These are phyloP conservation scores for Didymella pomorum DNA, from an alignment of 2,329 filamentous ascomycete species.

Conservation along the genomic window DNA sequence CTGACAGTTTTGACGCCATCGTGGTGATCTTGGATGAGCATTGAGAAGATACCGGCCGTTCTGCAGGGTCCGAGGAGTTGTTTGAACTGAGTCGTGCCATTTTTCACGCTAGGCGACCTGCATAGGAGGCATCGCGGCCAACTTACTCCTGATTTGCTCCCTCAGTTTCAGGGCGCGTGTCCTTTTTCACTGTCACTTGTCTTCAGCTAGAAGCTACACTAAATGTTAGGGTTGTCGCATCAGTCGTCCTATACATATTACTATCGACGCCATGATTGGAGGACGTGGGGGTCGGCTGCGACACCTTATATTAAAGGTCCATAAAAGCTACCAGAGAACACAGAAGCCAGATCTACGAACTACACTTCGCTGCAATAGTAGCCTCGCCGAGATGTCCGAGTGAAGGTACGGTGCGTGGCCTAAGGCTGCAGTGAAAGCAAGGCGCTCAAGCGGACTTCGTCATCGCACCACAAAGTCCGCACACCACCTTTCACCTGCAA, in stretches of 20 bases:
- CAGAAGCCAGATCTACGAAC: not conserved
- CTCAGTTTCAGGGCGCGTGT: not conserved
- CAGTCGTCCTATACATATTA: not conserved
- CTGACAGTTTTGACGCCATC: not conserved
- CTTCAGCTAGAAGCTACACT: not conserved
- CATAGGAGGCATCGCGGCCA: not conserved
- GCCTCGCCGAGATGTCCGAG: not conserved
- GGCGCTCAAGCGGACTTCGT: constrained; percentile 9
- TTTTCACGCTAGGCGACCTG: not conserved
- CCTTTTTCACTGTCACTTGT: not conserved
- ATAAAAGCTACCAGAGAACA: not conserved
- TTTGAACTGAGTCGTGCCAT: not conserved
- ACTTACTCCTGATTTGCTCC: not conserved
- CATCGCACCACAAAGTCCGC: not conserved
- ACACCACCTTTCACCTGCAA: constrained; percentile 1
- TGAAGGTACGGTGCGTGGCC: constrained; percentile 2
- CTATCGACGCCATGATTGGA: not conserved
- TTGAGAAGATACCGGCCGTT: not conserved
- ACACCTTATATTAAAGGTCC: not conserved
- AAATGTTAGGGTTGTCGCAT: not conserved
- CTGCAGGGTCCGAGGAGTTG: not conserved
- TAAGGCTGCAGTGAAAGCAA: constrained; percentile 10
- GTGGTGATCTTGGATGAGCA: not conserved
- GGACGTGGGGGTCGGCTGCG: not conserved
- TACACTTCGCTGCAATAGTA: not conserved